Conservation (phyloP, 305 asterid genomes). For the Euphrasia arctica region DNA sequence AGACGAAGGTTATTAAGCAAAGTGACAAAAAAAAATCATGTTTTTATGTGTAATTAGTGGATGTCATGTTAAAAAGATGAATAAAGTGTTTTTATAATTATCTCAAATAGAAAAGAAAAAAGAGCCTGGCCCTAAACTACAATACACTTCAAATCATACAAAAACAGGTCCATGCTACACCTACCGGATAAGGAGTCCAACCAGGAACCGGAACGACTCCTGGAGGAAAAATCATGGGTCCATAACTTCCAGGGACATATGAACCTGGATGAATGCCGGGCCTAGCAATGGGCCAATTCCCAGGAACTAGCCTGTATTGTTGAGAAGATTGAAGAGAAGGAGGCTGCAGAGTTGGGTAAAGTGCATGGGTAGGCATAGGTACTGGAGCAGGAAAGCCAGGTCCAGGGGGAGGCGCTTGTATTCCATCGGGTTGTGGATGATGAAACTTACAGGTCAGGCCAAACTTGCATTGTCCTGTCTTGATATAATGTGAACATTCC, state of each 20-base stretch:
- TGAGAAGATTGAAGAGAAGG: constrained; percentile 71
- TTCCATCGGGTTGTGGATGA: constrained; percentile 84
- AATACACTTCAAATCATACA: constrained; percentile 1
- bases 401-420: constrained; percentile 34
- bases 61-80: background rate
- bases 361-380: constrained; percentile 48
- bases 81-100: background rate
- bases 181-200: constrained; percentile 85
- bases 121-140: background rate
- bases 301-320: constrained; percentile 69
- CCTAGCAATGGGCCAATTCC: constrained; percentile 87
- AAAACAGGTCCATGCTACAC: constrained; percentile 20
- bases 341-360: constrained; percentile 55
- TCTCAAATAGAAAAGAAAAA: background rate
- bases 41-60: background rate
- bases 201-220: constrained; percentile 79
- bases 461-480: constrained; percentile 89
- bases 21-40: background rate
- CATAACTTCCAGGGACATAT: constrained; percentile 78
- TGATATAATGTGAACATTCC: constrained; percentile 79
- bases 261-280: constrained; percentile 82
- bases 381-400: constrained; percentile 47
- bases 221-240: constrained; percentile 72
- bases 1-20: constrained; percentile 11
- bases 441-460: constrained; percentile 89